Base-by-base conservation (phyloP, 1,139 yeast species). In the Sporopachydermia cereana region DNA sequence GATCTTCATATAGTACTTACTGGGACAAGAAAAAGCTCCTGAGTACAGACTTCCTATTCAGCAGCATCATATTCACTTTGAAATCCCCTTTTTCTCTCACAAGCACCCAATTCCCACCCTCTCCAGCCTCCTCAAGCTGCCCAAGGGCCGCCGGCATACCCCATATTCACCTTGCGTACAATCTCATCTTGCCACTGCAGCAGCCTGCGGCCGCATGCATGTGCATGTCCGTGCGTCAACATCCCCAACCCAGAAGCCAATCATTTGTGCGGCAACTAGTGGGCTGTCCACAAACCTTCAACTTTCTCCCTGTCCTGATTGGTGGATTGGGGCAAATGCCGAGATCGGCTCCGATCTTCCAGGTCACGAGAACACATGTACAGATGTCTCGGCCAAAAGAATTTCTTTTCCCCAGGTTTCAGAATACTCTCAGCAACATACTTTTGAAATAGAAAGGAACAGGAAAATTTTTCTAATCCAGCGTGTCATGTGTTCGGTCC, bases 361-460 rank as follows among this genome's bases (percentile, higher is more conserved):
- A n/a, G 30, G 30, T 34, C 22, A 20, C 17, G n/a, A 9, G 18
- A 9, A 12, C 22, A 34, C n/a, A 34, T 34, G 39, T 16, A 34
- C 22, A 25, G 29, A 25, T 7, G 14, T 25, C 14, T 25, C 29
- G 7, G 29, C 29, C 29, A 25, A 7, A 25, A 25, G n/a, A n/a
- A n/a, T n/a, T n/a, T 27, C 9, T 34, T 34, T 34, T 34, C 39
- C 39, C 39, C 39, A 34, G 39, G 39, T 34, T 34, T 34, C 39
- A n/a, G 29, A 14, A 14, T 7, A 7, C 12, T n/a, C n/a, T n/a
- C n/a, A n/a, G n/a, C n/a, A n/a, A n/a, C n/a, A n/a, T n/a, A n/a
- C n/a, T n/a, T n/a, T n/a, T n/a, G n/a, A n/a, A n/a, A n/a, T n/a
- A n/a, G n/a, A n/a, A n/a, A n/a, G n/a, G n/a, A n/a, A n/a, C n/a